Evolutionary conservation across 495 filamentous ascomycete species (phyloP).

Genomic region (Umbilicaria muhlenbergii): DNA sequence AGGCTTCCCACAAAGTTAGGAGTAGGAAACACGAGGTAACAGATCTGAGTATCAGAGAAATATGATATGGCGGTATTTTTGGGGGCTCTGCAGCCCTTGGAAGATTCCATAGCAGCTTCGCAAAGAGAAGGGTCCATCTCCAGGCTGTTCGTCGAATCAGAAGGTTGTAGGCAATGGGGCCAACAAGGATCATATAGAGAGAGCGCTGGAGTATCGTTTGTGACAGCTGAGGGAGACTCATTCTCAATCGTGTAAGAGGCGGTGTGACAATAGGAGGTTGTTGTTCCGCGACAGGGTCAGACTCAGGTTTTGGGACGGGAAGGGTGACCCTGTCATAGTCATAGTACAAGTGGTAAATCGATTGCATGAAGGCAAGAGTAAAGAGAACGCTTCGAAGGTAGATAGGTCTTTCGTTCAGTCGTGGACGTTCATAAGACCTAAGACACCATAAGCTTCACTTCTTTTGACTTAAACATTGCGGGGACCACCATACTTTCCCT

Average conservation of each 20-base stretch:
- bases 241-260: constrained; percentile 11
- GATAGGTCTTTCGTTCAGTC: constrained; percentile 77
- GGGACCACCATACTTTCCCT: constrained; percentile 31
- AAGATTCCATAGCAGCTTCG: constrained; percentile 57
- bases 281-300: constrained; percentile 22
- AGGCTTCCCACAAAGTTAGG: constrained; percentile 52
- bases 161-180: constrained; percentile 44
- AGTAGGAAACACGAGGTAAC: constrained; percentile 49
- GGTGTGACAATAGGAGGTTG: constrained; percentile 18
- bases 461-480: constrained; percentile 4
- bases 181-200: constrained; percentile 27
- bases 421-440: constrained; percentile 49
- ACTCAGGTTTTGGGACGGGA: constrained; percentile 24
- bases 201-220: constrained; percentile 21
- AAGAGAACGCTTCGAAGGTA: constrained; percentile 61
- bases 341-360: constrained; percentile 47
- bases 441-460: constrained; percentile 3
- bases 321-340: constrained; percentile 62
- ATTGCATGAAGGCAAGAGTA: constrained; percentile 51
- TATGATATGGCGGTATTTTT: constrained; percentile 37
- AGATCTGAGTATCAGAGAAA: constrained; percentile 42
- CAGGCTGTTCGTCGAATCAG: constrained; percentile 49
- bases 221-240: constrained; percentile 14
- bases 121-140: constrained; percentile 48
- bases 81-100: constrained; percentile 47